A percentile compares a stretch with the other conserved stretches of the same genome.
Conservation (phyloP, 208 protist genomes). For the Leishmania guyanensis region DNA sequence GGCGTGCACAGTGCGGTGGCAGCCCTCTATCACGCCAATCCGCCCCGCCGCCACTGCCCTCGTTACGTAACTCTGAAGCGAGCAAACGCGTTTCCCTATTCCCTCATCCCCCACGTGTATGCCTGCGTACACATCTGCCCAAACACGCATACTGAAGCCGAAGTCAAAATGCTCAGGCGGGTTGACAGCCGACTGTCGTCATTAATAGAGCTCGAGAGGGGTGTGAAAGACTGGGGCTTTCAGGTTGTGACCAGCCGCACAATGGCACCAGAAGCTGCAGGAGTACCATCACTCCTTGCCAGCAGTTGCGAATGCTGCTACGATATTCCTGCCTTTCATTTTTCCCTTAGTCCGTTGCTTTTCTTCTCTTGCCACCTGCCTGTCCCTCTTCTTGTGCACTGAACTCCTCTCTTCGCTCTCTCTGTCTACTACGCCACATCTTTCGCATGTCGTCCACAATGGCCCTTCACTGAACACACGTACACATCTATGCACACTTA, state of each 20-base stretch:
- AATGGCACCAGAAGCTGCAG: neutral
- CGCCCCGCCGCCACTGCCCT: neutral
- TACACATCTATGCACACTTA: neutral
- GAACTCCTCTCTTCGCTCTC: neutral
- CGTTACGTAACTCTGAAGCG: neutral
- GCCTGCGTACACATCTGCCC: neutral
- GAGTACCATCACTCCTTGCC: neutral
- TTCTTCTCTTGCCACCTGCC: neutral
- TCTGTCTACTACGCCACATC: neutral
- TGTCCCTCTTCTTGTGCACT: neutral
- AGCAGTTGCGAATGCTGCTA: neutral
- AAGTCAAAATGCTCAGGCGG: neutral
- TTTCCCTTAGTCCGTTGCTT: conserved; percentile 8
- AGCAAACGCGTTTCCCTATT: neutral
- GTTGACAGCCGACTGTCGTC: neutral
- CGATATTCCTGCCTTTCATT: neutral
- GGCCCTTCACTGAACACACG: neutral
- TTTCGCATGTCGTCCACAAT: neutral
- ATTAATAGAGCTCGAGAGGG: neutral
- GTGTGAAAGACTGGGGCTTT: neutral
- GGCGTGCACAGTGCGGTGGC: neutral
- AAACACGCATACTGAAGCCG: neutral
- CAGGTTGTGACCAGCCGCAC: neutral
- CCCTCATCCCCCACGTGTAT: neutral
- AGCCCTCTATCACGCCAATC: neutral